A percentile compares a stretch with the other conserved stretches of the same genome.
phyloP scores from a whole-genome alignment of 129 eudicot genomes.

The sunflower (Helianthus annuus) region HanXRQr2.0-SUNRISE NC_035449.2:15303009-15303508 shows the following conservation, averaged over 20 bases:
- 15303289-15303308: slow-evolving; percentile 42
- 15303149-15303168: slow-evolving; percentile 30
- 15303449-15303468: no score
- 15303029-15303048: background rate
- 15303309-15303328: slow-evolving; percentile 53
- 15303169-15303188: slow-evolving; percentile 17
- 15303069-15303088: slow-evolving; percentile 9
- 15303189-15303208: background rate
- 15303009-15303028: background rate
- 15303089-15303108: background rate
- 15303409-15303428: no score
- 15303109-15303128: background rate
- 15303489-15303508: background rate
- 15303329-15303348: background rate
- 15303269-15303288: slow-evolving; percentile 87
- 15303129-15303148: background rate
- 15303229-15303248: slow-evolving; percentile 91
- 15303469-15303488: background rate
- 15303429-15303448: no score
- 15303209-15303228: slow-evolving; percentile 88
- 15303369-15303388: slow-evolving; percentile 15
- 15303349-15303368: background rate
- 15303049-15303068: background rate
- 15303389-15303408: background rate
- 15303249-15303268: slow-evolving; percentile 90